Evolutionary conservation across 257 asterid genomes (phyloP).

Genomic region (Jasminum sambac): DNA sequence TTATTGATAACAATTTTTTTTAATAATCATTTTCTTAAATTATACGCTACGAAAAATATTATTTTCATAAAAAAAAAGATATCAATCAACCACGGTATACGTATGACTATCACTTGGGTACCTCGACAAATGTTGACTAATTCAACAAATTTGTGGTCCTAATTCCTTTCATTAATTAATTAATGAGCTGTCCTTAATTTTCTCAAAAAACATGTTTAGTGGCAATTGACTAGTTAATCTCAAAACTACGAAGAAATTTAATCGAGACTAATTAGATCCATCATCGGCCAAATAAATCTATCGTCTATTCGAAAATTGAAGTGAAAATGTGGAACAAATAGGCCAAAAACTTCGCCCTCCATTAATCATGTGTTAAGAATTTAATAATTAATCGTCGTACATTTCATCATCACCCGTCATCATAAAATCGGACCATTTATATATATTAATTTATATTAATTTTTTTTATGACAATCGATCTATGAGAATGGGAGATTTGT

Average conservation of each 20-base stretch:
- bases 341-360: background rate
- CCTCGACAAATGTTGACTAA: background rate
- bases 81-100: no score
- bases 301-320: background rate
- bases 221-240: conserved; percentile 12
- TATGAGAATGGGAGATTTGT: background rate
- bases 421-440: background rate
- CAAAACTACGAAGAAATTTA: background rate
- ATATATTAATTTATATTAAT: background rate
- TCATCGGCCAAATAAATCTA: background rate
- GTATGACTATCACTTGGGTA: no score
- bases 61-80: no score
- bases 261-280: background rate
- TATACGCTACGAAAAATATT: no score
- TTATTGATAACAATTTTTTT: no score
- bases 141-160: conserved; percentile 11
- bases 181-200: conserved; percentile 1
- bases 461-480: background rate
- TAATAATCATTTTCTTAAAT: no score
- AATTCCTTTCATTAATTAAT: background rate
- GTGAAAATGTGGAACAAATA: conserved; percentile 1
- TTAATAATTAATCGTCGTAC: conserved; percentile 3
- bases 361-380: background rate
- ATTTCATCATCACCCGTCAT: background rate
- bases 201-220: conserved; percentile 10